A percentile compares a stretch with the other conserved stretches of the same genome.
phyloP scores from a whole-genome alignment of 148 eudicot genomes.

The Hydrangea macrophylla region DNA sequence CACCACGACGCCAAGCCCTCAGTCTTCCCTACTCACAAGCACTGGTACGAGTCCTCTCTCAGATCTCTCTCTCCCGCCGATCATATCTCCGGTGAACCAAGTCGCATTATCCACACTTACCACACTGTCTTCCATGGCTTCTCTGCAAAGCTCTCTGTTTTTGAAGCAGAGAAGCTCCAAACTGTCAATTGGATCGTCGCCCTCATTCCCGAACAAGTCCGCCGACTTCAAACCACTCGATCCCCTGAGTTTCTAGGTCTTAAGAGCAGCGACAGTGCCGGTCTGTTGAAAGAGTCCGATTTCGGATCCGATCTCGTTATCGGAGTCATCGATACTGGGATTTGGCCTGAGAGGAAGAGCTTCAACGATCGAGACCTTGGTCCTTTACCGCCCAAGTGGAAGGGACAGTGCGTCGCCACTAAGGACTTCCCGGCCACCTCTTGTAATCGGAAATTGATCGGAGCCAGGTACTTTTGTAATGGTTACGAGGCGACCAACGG shows the following conservation, averaged over 20 bases:
- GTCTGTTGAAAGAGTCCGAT: slow-evolving; percentile 70
- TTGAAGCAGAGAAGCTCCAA: slow-evolving; percentile 45
- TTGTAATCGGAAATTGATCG: slow-evolving; percentile 77
- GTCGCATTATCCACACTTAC: slow-evolving; percentile 54
- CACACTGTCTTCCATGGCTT: slow-evolving; percentile 83
- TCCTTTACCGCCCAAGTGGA: slow-evolving; percentile 64
- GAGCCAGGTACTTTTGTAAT: slow-evolving; percentile 56
- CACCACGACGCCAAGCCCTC: slow-evolving; percentile 64
- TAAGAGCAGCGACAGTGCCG: slow-evolving; percentile 36
- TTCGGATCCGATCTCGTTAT: slow-evolving; percentile 89
- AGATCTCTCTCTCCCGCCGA: slow-evolving; percentile 28
- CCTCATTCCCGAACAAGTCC: slow-evolving; percentile 73
- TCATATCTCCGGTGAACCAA: background rate
- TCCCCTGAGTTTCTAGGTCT: slow-evolving; percentile 83
- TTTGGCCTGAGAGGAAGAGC: slow-evolving; percentile 84
- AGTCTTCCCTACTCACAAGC: slow-evolving; percentile 62
- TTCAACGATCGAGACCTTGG: slow-evolving; percentile 58
- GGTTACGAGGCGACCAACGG: slow-evolving; percentile 84
- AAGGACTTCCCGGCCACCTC: slow-evolving; percentile 26
- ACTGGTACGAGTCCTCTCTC: slow-evolving; percentile 85
- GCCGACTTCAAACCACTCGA: slow-evolving; percentile 66
- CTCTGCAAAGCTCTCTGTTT: slow-evolving; percentile 56
- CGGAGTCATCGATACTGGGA: slow-evolving; percentile 85
- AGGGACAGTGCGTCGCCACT: slow-evolving; percentile 47
- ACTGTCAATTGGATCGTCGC: slow-evolving; percentile 39